Percentiles rank a stretch among this genome's conserved stretches.
phyloP scores from a whole-genome alignment of 306 rosid genomes.

The Dryas alaskensis region DNA sequence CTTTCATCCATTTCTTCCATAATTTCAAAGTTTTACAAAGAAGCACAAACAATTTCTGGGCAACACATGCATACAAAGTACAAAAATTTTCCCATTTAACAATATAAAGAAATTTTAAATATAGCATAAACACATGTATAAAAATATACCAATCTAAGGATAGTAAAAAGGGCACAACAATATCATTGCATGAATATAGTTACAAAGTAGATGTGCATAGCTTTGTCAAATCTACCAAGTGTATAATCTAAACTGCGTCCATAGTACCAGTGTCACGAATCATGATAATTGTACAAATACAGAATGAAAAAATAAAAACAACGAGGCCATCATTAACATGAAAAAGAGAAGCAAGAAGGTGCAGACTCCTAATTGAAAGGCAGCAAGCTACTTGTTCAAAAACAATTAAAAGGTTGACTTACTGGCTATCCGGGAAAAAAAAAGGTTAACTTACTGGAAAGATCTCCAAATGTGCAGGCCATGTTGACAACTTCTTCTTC shows the following conservation, averaged over 20 bases:
- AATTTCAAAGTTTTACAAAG: not conserved
- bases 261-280: not conserved
- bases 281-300: not conserved
- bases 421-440: conserved; percentile 28
- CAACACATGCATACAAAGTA: not conserved
- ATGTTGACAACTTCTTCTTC: conserved; percentile 87
- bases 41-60: not conserved
- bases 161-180: not conserved
- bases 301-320: not conserved
- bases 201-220: not conserved
- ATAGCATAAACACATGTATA: not conserved
- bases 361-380: conserved; percentile 12
- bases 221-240: not conserved
- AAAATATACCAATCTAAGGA: not conserved
- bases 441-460: conserved; percentile 50
- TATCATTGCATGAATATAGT: not conserved
- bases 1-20: not conserved
- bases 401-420: conserved; percentile 17
- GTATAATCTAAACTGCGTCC: not conserved
- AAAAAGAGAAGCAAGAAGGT: not conserved
- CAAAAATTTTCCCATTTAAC: not conserved
- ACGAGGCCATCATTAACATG: not conserved
- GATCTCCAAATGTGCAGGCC: conserved; percentile 98
- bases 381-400: not conserved
- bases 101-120: not conserved